Conservation (phyloP, 2,329 filamentous ascomycete genomes). For the Epichloe uncinata region DNA sequence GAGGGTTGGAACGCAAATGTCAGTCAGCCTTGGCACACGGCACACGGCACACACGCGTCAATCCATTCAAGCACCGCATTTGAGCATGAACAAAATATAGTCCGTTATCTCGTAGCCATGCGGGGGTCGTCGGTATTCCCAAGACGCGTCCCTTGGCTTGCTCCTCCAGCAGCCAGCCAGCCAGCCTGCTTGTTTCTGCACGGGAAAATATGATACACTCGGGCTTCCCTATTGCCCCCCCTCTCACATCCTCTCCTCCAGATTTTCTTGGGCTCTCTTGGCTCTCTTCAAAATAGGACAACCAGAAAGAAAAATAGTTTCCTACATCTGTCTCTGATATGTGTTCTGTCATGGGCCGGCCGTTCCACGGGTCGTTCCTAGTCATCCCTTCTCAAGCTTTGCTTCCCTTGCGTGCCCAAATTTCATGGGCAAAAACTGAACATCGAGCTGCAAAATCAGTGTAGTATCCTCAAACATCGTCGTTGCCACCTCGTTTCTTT, state of each 20-base stretch:
- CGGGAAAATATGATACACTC: conserved; percentile 5
- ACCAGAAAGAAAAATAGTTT: too few species aligned
- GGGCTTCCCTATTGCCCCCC: neutral
- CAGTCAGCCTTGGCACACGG: too few species aligned
- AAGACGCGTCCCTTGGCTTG: neutral
- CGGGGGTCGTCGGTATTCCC: too few species aligned
- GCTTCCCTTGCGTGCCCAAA: too few species aligned
- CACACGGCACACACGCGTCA: neutral
- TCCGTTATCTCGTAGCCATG: conserved; percentile 3
- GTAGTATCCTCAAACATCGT: neutral
- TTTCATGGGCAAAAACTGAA: neutral
- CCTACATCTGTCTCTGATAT: neutral
- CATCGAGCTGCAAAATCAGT: neutral
- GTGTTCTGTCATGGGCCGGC: neutral
- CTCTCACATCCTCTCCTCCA: neutral
- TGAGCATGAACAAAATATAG: neutral
- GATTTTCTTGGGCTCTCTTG: too few species aligned
- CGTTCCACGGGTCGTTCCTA: neutral
- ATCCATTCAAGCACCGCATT: too few species aligned
- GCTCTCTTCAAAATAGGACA: too few species aligned
- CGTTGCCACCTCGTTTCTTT: neutral
- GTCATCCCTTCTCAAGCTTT: too few species aligned
- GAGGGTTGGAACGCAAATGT: too few species aligned
- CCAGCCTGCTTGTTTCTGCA: neutral
- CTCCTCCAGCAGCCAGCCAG: neutral